phyloP scores from a whole-genome alignment of 106 monocot genomes.

The Narthecium ossifragum region DNA sequence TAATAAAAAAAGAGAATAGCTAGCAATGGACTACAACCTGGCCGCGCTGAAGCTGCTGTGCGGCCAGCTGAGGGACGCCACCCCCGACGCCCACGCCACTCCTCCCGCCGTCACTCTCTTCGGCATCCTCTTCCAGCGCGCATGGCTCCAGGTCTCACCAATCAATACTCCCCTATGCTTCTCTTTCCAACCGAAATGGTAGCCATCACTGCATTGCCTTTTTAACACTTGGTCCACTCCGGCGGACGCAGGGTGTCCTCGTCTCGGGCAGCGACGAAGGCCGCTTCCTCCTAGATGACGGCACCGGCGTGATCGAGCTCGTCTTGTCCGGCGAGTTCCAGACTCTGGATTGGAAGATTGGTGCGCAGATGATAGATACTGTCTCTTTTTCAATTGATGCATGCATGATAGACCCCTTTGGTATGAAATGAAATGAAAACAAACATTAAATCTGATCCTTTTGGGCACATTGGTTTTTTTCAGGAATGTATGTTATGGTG shows the following conservation, averaged over 20 bases:
- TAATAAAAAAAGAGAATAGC: too few relatives aligned
- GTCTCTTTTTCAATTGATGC: too few relatives aligned
- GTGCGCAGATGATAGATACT: too few relatives aligned
- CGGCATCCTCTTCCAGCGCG: constrained; percentile 82
- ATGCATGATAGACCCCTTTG: too few relatives aligned
- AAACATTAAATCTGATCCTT: too few relatives aligned
- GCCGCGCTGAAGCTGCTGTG: constrained; percentile 80
- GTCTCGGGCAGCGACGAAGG: constrained; percentile 27
- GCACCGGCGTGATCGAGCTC: constrained; percentile 58
- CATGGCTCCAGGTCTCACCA: constrained; percentile 89
- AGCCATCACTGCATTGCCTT: too few relatives aligned
- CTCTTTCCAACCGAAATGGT: too few relatives aligned
- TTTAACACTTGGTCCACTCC: too few relatives aligned
- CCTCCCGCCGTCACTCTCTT: constrained; percentile 26
- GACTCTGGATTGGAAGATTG: constrained; percentile 34
- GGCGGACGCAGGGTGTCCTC: constrained; percentile 50
- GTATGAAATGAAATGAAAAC: too few relatives aligned
- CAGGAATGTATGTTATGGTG: constrained; percentile 80
- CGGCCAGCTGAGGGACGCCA: constrained; percentile 39
- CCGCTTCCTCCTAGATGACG: constrained; percentile 64
- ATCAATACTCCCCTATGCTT: too few relatives aligned
- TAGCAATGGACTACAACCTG: constrained; percentile 71
- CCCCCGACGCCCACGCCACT: constrained; percentile 1
- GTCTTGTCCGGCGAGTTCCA: constrained; percentile 18
- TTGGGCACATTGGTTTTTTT: not conserved